Base-by-base conservation (phyloP, 1,284 basidiomycete genomes). In the Thecaphora thlaspeos region DNA sequence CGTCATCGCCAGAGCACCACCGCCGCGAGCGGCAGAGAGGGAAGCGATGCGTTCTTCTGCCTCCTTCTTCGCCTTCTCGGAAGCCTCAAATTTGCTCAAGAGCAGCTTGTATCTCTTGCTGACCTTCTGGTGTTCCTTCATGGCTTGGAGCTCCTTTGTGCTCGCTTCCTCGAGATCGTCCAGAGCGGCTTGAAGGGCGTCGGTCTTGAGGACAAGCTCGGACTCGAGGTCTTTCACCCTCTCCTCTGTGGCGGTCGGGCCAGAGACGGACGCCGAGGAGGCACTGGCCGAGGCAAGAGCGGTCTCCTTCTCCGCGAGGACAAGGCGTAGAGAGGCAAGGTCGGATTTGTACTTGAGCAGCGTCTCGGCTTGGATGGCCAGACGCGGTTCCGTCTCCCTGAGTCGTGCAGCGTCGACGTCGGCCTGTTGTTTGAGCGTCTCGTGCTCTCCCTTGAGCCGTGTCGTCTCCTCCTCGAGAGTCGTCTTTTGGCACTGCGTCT, bases 71-170 rank as follows among this genome's bases (percentile, higher is more conserved):
- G 9, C 32, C 17, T 28, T 12, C 2, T 32, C 41, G 4, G 19
- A 34, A 22, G 26, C 44, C 2, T 28, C 28, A 21, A 41, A 48
- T 26, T 42, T 52, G 3, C 14, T 22, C 0, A 44, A 49, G 7
- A 21, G 4, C 37, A 21, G 4, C 37, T 21, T 38, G 37, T 8
- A 15, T 15, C 17, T 38, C 40, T 66, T 66, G 45, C 61, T 66
- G 47, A 66, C 51, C 57, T 55, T 54, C 43, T 59, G 48, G 42
- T 55, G 54, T n/a, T 54, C 56, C 30, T 54, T 40, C 46, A n/a
- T 38, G 26, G 26, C 26, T 5, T 5, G 7, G 7, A 28, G 26
- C 26, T 28, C 26, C 26, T 28, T 28, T 5, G 26, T 7, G 26
- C 11, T 28, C 7, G 26, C 26, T 11, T 28, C 26, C 26, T 28